phyloP scores from a whole-genome alignment of 768 basidiomycete genomes.

The Boletus eberwhitei region DNA sequence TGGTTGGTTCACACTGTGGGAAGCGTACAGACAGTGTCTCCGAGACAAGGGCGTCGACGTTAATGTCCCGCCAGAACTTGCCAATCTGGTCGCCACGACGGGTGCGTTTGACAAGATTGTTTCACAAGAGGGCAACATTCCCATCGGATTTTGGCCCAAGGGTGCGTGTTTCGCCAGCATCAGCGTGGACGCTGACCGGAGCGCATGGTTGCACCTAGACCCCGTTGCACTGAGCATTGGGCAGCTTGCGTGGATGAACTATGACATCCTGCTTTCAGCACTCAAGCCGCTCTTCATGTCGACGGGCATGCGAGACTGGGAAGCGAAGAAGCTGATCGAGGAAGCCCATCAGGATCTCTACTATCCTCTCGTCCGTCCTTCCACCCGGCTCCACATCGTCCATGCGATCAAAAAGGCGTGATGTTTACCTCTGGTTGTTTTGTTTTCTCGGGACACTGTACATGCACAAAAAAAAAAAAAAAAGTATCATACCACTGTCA shows the following conservation, averaged over 20 bases:
- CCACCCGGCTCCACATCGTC: conserved; percentile 55
- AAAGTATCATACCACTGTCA: conserved; percentile 28
- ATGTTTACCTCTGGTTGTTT: not conserved
- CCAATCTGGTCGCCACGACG: conserved; percentile 45
- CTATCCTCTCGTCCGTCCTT: conserved; percentile 49
- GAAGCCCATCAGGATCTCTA: conserved; percentile 68
- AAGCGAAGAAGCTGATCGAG: conserved; percentile 53
- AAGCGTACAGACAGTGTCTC: conserved; percentile 56
- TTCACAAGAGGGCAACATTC: conserved; percentile 55
- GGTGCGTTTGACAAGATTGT: conserved; percentile 56
- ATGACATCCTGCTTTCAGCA: conserved; percentile 62
- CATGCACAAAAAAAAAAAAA: conserved; percentile 15
- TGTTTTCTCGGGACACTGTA: conserved; percentile 21
- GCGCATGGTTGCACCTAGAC: conserved; percentile 37
- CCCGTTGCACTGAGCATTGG: conserved; percentile 58
- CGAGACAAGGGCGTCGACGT: conserved; percentile 50
- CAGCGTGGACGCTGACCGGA: conserved; percentile 9
- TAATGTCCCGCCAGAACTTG: conserved; percentile 54
- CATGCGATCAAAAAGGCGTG: conserved; percentile 43
- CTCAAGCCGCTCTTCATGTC: conserved; percentile 57
- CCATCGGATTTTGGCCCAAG: conserved; percentile 67
- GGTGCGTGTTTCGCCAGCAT: conserved; percentile 36
- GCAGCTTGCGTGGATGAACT: conserved; percentile 72
- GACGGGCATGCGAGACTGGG: conserved; percentile 48
- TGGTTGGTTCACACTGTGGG: conserved; percentile 66